phyloP scores from a whole-genome alignment of 2,329 filamentous ascomycete genomes.

The Aspergillus candidus region DNA sequence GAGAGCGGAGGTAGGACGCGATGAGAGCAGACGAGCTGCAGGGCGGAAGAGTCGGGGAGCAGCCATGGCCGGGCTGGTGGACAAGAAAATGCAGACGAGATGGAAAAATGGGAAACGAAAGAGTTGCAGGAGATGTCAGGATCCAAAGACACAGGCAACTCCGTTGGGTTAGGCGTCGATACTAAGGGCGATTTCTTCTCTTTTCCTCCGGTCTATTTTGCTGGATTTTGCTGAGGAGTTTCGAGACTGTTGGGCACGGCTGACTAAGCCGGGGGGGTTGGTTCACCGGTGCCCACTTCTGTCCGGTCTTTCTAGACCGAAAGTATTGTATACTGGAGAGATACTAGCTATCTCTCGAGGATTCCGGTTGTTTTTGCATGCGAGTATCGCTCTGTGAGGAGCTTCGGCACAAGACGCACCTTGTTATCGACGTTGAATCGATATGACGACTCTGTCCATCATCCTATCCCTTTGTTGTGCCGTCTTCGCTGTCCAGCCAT shows the following conservation, averaged over 20 bases:
- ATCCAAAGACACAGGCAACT: conserved; percentile 5
- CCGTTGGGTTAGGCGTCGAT: not conserved
- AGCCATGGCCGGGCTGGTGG: conserved; percentile 47
- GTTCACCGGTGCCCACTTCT: conserved; percentile 34
- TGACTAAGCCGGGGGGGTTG: conserved; percentile 24
- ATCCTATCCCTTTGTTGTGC: conserved; percentile 14
- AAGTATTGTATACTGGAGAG: not conserved
- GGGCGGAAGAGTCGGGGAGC: conserved; percentile 58
- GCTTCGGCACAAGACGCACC: too few species aligned
- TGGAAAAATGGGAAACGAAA: conserved; percentile 7
- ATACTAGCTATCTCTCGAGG: not conserved
- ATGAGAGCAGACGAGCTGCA: conserved; percentile 56
- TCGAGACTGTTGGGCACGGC: conserved; percentile 30
- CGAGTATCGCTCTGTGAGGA: not conserved
- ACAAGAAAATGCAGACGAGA: conserved; percentile 14
- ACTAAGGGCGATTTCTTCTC: not conserved
- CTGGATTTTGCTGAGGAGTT: conserved; percentile 21
- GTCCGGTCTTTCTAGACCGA: conserved; percentile 6
- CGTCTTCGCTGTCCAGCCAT: conserved; percentile 62
- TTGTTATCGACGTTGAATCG: too few species aligned
- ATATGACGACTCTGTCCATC: too few species aligned
- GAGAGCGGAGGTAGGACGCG: conserved; percentile 45
- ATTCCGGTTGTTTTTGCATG: not conserved
- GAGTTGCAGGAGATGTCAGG: conserved; percentile 8
- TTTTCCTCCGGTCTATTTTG: conserved; percentile 9